These are phyloP conservation scores for Aureobasidium sp. DNA, from an alignment of 2,329 filamentous ascomycete genomes.

Conservation along the genomic window DNA sequence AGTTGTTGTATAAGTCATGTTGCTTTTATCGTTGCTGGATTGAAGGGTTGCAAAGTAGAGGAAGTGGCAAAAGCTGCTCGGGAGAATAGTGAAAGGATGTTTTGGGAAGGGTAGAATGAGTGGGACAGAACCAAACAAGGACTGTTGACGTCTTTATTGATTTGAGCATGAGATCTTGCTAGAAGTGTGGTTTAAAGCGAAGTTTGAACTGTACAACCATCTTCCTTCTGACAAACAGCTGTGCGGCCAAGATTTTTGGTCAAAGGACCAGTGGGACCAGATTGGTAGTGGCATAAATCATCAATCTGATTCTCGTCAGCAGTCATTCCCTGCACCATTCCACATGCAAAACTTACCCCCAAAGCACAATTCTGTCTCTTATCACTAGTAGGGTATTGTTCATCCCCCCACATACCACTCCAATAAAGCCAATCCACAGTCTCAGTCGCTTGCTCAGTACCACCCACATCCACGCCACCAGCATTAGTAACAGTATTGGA, in stretches of 20 bases:
- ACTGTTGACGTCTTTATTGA: too few species aligned
- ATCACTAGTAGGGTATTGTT: neutral
- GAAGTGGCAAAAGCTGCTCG: constrained; percentile 35
- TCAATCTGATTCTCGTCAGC: neutral
- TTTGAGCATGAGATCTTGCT: too few species aligned
- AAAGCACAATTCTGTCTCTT: constrained; percentile 1
- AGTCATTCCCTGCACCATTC: fast-evolving
- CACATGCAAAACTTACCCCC: neutral
- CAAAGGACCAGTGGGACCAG: constrained; percentile 1
- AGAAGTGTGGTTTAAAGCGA: neutral
- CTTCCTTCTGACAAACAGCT: neutral
- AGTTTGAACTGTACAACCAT: neutral
- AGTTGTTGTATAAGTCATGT: constrained; percentile 42
- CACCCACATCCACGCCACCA: neutral
- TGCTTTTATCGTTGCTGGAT: constrained; percentile 39
- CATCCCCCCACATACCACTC: constrained; percentile 5
- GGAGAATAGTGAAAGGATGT: constrained; percentile 30
- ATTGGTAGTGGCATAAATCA: constrained; percentile 4
- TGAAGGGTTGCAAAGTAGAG: constrained; percentile 36
- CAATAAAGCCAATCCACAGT: constrained; percentile 1
- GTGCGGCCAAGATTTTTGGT: neutral
- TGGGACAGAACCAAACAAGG: neutral
- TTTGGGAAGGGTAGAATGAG: constrained; percentile 10
- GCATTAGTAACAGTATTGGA: neutral
- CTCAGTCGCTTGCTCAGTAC: neutral